Evolutionary conservation across 805 yeast species (phyloP).

Genomic region (Ogataea zsoltii): DNA sequence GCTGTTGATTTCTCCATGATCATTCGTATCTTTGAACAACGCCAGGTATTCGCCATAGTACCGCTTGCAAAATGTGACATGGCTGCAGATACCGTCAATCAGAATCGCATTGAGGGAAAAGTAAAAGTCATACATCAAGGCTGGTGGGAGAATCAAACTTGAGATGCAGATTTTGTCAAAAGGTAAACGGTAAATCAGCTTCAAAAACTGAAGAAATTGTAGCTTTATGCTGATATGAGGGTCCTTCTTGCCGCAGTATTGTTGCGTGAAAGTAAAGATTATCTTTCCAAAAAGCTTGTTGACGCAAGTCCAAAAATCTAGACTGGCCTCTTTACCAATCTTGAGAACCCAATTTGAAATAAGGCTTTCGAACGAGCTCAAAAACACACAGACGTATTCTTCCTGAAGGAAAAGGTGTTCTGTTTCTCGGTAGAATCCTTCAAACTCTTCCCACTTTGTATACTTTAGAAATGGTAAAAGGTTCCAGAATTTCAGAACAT

Average conservation of each 20-base stretch:
- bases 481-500: slow-evolving; percentile 17
- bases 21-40: slow-evolving; percentile 9
- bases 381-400: background rate
- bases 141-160: slow-evolving; percentile 40
- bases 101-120: slow-evolving; percentile 46
- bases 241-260: slow-evolving; percentile 12
- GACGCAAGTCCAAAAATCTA: slow-evolving; percentile 18
- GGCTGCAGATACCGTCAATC: slow-evolving; percentile 47
- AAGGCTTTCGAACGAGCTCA: slow-evolving; percentile 9
- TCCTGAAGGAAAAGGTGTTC: slow-evolving; percentile 6
- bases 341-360: slow-evolving; percentile 19
- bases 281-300: slow-evolving; percentile 16
- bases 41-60: slow-evolving; percentile 32
- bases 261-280: slow-evolving; percentile 6
- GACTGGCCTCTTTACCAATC: background rate
- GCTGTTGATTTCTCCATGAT: slow-evolving; percentile 15
- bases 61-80: slow-evolving; percentile 43
- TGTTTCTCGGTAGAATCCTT: slow-evolving; percentile 5
- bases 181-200: slow-evolving; percentile 24
- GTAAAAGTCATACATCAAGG: slow-evolving; percentile 39
- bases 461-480: slow-evolving; percentile 16
- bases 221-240: slow-evolving; percentile 8
- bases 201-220: slow-evolving; percentile 15
- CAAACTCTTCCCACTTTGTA: slow-evolving; percentile 18
- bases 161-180: slow-evolving; percentile 19